Evolutionary conservation across 2,329 filamentous ascomycete genomes (phyloP), one percentile per base, ranked within the genome.

Genomic region (Xylaria sp.): DNA sequence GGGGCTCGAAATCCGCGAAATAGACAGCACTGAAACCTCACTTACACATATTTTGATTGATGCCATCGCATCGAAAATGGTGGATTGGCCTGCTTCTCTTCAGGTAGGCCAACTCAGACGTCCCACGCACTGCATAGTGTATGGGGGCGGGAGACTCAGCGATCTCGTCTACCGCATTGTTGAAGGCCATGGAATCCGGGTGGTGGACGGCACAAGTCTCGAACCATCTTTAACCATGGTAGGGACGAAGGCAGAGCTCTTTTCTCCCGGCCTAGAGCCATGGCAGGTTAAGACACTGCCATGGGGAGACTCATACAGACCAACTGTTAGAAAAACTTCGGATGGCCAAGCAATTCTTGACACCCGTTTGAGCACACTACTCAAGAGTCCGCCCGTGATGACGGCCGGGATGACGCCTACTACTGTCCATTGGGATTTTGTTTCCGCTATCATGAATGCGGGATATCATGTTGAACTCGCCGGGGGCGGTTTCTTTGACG

Each of bases 351-450:
- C 3, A 8, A 35, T 11, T 3, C 3, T 13, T 11, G 10, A 8
- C 31, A 11, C 31, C 3, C 10, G 31, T 11, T 35, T 35, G 9
- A 35, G 9, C 9, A 11, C 10, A 13, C 9, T 13, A 21, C 81
- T 97, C 17, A 92, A 92, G 70, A 81, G 95, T 4, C 92, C 93
- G 8, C 93, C 93, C 0, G 81, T 97, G 64, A 89, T 97, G 82
- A 92, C 96, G 64, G 92, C 92, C 58, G 93, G 92, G 74, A 97
- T 97, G 93, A 97, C 93, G 1, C 93, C 93, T 10, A 87, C 86
- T 62, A 97, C 93, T 0, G 91, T 95, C 2, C 87, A 91, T 0
- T 94, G 91, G 89, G 91, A 96, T 76, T 96, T 96, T 68, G 91
- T 96, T 44, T 89, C 92, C 4, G 91, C 92, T 1, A 93, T 91